Base-by-base conservation (phyloP, 2,329 filamentous ascomycete genomes). In the Pseudogymnoascus verrucosus region DNA sequence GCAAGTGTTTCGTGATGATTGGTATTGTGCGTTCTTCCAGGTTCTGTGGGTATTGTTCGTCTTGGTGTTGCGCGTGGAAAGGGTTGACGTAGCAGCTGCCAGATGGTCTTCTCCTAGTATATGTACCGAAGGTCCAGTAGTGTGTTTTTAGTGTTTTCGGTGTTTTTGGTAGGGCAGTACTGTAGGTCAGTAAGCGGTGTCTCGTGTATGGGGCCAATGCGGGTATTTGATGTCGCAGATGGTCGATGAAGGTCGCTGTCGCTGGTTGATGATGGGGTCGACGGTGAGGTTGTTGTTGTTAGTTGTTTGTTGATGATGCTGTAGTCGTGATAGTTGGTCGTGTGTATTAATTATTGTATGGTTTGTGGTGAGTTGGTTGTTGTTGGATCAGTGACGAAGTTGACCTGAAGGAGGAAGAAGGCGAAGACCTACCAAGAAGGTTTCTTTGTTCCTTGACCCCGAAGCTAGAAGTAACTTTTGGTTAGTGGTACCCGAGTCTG, bases 181-280 rank as follows among this genome's bases (percentile, higher is more conserved):
- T 21, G 21, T 21, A 31, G 26, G 47, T 54, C 47, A 54, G 8
- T 8, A n/a, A 54, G 47, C 26, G 47, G 47, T 54, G 47, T 54
- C 47, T 54, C 47, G 47, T 54, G 44, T 54, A 54, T 54, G 44
- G 44, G 44, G 44, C 44, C 44, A 54, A 54, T 54, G 44, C 44
- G 23, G 44, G 14, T 51, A 51, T 31, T 28, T 10, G 14, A 1
- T 54, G 47, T 31, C 47, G 44, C 44, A 28, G 44, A 8, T 51
- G 12, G 28, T 28, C 6, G 44, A 51, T 51, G 23, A 21, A 21
- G 16, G 16, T 37, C 14, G 36, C 36, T 37, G 19, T 44, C 19
- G 40, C 11, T 23, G 40, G 37, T 16, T 40, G 37, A 40, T 40
- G 37, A 37, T 37, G n/a, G 36, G 37, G 37, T 40, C 37, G n/a